Percentiles rank a stretch among this genome's conserved stretches.
These are phyloP conservation scores for Chlorencoelia australis DNA, from an alignment of 2,329 filamentous ascomycete genomes.

Conservation along the genomic window DNA sequence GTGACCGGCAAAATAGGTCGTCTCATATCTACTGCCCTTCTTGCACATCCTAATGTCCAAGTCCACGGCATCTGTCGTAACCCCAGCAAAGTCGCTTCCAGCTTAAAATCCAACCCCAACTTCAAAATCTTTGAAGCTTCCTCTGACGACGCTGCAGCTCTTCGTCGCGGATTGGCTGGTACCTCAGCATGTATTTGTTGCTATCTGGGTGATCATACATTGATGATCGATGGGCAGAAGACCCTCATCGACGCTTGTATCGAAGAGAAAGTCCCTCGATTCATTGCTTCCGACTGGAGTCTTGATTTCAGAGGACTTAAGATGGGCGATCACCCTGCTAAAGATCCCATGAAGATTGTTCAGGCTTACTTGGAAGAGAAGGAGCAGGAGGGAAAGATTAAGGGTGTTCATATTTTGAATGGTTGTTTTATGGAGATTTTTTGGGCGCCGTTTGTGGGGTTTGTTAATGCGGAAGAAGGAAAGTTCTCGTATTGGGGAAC, in stretches of 20 bases:
- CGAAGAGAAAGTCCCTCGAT: conserved; percentile 27
- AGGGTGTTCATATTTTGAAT: conserved; percentile 33
- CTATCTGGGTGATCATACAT: conserved; percentile 30
- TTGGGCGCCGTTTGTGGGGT: conserved; percentile 21
- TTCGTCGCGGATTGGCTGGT: too few relatives aligned
- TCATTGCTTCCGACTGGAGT: conserved; percentile 32
- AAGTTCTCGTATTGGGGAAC: conserved; percentile 29
- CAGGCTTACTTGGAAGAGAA: conserved; percentile 30
- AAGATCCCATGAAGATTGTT: conserved; percentile 33
- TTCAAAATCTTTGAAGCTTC: too few relatives aligned
- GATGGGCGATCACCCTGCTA: conserved; percentile 28
- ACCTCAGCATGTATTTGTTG: too few relatives aligned
- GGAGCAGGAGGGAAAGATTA: conserved; percentile 29
- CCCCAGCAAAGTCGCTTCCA: too few relatives aligned
- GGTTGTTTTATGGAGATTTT: conserved; percentile 33
- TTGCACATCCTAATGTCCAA: too few relatives aligned
- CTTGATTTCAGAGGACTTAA: conserved; percentile 33
- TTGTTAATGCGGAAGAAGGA: conserved; percentile 22
- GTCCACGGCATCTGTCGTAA: too few relatives aligned
- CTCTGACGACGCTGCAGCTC: too few relatives aligned
- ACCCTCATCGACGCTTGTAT: conserved; percentile 32
- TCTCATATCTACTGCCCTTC: too few relatives aligned
- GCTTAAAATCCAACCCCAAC: too few relatives aligned
- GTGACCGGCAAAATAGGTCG: too few relatives aligned
- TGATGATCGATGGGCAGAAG: conserved; percentile 35